These are phyloP conservation scores for Oehlia diaphana DNA, from an alignment of 192 early-diverging fungal genomes.

Conservation along the genomic window DNA sequence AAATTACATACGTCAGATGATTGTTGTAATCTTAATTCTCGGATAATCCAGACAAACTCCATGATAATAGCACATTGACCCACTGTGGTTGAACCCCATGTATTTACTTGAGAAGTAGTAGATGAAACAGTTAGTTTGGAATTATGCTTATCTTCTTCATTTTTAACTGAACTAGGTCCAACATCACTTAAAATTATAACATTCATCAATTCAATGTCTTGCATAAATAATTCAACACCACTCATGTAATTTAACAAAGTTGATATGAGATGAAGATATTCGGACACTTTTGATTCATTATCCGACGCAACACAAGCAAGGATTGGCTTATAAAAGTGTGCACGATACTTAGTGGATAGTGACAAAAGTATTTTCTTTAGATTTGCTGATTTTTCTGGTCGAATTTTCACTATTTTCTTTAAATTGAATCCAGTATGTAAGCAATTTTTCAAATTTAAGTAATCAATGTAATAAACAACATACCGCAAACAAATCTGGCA, in stretches of 20 bases:
- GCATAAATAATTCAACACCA: slow-evolving; percentile 56
- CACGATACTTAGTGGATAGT: slow-evolving; percentile 36
- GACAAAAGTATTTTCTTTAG: slow-evolving; percentile 42
- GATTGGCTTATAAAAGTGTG: slow-evolving; percentile 52
- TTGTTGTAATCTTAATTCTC: slow-evolving; percentile 32
- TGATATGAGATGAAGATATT: slow-evolving; percentile 43
- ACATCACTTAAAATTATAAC: slow-evolving; percentile 57
- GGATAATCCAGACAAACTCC: slow-evolving; percentile 53
- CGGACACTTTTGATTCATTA: slow-evolving; percentile 40
- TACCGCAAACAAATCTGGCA: slow-evolving; percentile 48
- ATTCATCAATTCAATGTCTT: slow-evolving; percentile 55
- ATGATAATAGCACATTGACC: slow-evolving; percentile 54
- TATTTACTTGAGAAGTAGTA: neutral
- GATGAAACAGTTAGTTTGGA: neutral
- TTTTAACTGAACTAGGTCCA: slow-evolving; percentile 22
- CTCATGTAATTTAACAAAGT: slow-evolving; percentile 47
- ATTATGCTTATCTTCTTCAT: slow-evolving; percentile 11
- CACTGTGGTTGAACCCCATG: slow-evolving; percentile 54
- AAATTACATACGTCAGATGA: neutral
- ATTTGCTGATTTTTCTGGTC: slow-evolving; percentile 39
- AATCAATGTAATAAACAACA: neutral
- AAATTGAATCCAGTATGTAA: neutral
- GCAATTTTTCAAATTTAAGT: neutral
- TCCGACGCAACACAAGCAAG: slow-evolving; percentile 57
- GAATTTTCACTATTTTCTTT: slow-evolving; percentile 39